These are phyloP conservation scores for Crithidia acanthocephali DNA, from an alignment of 208 protist species.

Conservation along the genomic window DNA sequence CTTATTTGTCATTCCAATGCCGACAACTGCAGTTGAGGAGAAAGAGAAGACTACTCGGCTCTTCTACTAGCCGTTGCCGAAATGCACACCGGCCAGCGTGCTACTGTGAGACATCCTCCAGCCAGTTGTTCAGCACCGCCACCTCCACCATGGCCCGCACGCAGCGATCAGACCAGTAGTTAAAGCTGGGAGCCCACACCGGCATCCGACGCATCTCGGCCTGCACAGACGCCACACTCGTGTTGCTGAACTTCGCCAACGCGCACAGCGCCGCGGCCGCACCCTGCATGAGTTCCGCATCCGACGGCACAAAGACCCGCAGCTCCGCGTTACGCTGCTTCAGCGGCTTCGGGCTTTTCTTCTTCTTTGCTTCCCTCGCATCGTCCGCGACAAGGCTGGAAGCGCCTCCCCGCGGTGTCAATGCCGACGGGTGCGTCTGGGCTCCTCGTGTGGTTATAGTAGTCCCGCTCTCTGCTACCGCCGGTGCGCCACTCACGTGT, in stretches of 20 bases:
- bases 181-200: constrained; percentile 47
- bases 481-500: no score
- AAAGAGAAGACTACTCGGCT: no score
- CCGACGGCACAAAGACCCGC: constrained; percentile 23
- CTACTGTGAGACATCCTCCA: constrained; percentile 42
- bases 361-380: neutral
- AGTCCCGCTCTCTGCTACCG: no score
- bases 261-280: constrained; percentile 69
- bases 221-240: constrained; percentile 49
- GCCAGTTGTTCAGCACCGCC: constrained; percentile 77
- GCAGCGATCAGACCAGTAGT: constrained; percentile 57
- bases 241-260: constrained; percentile 67
- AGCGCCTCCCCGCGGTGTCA: neutral
- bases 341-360: neutral
- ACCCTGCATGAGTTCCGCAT: constrained; percentile 42
- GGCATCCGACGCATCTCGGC: constrained; percentile 70
- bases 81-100: no score
- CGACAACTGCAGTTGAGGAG: no score
- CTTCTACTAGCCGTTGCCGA: no score
- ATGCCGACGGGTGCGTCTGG: no score
- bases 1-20: no score
- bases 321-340: neutral
- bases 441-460: no score
- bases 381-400: neutral
- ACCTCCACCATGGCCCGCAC: constrained; percentile 70